A percentile compares a stretch with the other conserved stretches of the same genome.
phyloP scores from a whole-genome alignment of 75 land plant species.

The Pinus albicaulis region DNA sequence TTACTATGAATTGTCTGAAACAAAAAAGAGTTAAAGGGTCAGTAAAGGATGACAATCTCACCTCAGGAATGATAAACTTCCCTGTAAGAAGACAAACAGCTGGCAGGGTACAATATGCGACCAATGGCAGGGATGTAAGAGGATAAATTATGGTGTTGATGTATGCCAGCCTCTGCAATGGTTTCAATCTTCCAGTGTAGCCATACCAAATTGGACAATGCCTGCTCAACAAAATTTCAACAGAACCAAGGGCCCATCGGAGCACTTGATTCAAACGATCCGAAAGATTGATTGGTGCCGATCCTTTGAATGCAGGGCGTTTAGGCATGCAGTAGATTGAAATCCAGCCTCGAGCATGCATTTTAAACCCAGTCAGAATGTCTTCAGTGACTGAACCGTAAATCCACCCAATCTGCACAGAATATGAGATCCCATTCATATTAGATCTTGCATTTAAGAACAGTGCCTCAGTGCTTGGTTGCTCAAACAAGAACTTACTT shows the following conservation, averaged over 20 bases:
- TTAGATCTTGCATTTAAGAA: not conserved
- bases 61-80: constrained; percentile 88
- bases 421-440: not conserved
- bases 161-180: constrained; percentile 78
- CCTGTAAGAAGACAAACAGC: constrained; percentile 83
- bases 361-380: constrained; percentile 88
- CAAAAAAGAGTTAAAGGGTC: not conserved
- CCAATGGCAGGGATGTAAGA: constrained; percentile 69
- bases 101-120: constrained; percentile 78
- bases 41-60: constrained; percentile 11
- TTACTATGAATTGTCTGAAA: not conserved
- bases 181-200: constrained; percentile 65
- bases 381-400: constrained; percentile 94
- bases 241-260: constrained; percentile 89
- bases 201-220: constrained; percentile 97
- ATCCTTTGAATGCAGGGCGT: constrained; percentile 86
- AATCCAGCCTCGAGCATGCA: constrained; percentile 92
- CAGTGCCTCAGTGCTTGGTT: not conserved
- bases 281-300: constrained; percentile 91
- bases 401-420: constrained; percentile 85
- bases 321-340: constrained; percentile 90
- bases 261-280: constrained; percentile 90
- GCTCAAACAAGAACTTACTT: not conserved
- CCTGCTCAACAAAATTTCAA: constrained; percentile 80
- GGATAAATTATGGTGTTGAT: constrained; percentile 91